Base-by-base conservation (phyloP, 805 yeast species). In the Ascoidea rubescens region DNA sequence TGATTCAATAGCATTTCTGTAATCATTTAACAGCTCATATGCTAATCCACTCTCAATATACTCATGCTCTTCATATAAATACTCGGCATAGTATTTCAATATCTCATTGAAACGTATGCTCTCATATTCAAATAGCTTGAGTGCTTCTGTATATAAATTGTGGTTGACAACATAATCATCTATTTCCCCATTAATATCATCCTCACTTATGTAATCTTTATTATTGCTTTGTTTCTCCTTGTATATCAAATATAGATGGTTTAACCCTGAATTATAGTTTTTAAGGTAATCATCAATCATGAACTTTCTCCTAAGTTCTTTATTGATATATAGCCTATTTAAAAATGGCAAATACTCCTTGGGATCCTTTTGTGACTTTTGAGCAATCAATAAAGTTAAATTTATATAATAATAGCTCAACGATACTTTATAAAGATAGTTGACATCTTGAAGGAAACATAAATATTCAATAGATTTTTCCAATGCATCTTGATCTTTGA, bases 351-450 rank as follows among this genome's bases (percentile, higher is more conserved):
- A 70, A 59, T 93, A 93, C 66, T 93, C 99, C 61, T 90, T 88
- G 30, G 99, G 99, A 68, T 93, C 99, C 73, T 84, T 90, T 66
- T 91, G 98, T 0, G 97, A 89, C 62, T 89, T 93, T 64, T 95
- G 98, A 0, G 99, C 99, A 54, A 93, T 82, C 10, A 77, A 73
- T 53, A 93, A 73, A 0, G 98, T 79, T 60, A 91, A 70, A 53
- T 82, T 81, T 46, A 93, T 81, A 63, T 93, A 84, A 61, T 93
- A 93, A 21, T 85, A 69, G 1, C 95, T 84, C 53, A 93, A 73
- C 0, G 97, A 85, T 17, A 82, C 80, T 49, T 81, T 75, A 67
- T 91, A 93, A 21, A 93, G 73, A 55, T 78, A 71, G 62, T 88
- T 88, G 44, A 89, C 95, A 66, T 91, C 99, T 61, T 85, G 88